phyloP scores from a whole-genome alignment of 139 green algal species.

The Nannochloris sp. region DNA sequence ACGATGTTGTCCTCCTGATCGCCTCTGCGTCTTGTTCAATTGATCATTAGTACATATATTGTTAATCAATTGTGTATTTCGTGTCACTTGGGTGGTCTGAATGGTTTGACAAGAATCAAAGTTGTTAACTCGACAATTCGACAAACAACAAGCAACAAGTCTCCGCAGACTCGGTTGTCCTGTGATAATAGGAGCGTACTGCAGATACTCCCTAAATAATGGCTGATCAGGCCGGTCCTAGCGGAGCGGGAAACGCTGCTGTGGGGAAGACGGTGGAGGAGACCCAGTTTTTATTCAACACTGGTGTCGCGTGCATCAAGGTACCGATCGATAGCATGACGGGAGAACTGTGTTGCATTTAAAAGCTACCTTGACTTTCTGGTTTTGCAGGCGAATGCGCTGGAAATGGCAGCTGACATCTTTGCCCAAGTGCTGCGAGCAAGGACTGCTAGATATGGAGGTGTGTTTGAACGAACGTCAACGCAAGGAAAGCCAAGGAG shows the following conservation, averaged over 20 bases:
- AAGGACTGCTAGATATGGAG: constrained; percentile 32
- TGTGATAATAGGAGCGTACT: too few relatives aligned
- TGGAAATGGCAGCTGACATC: constrained; percentile 42
- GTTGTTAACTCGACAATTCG: too few relatives aligned
- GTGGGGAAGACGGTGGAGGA: constrained; percentile 6
- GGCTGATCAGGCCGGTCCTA: constrained; percentile 5
- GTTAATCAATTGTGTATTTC: too few relatives aligned
- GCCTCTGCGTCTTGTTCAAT: too few relatives aligned
- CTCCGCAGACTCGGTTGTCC: too few relatives aligned
- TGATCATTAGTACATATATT: too few relatives aligned
- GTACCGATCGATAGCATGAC: background rate
- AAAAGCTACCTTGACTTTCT: background rate
- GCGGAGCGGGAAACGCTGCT: background rate
- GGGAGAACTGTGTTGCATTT: background rate
- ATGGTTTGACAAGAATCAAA: too few relatives aligned
- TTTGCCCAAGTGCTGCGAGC: constrained; percentile 36
- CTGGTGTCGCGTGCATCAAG: constrained; percentile 24
- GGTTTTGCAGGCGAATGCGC: constrained; percentile 26
- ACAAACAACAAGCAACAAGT: too few relatives aligned
- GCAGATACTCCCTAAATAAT: background rate
- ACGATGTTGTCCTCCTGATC: too few relatives aligned
- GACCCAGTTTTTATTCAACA: constrained; percentile 12
- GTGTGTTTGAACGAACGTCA: background rate
- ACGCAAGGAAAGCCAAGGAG: background rate
- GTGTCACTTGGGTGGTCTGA: too few relatives aligned